A percentile compares a stretch with the other conserved stretches of the same genome.
phyloP scores from a whole-genome alignment of 441 rosid genomes.

The Pelargonium fulgidum region DNA sequence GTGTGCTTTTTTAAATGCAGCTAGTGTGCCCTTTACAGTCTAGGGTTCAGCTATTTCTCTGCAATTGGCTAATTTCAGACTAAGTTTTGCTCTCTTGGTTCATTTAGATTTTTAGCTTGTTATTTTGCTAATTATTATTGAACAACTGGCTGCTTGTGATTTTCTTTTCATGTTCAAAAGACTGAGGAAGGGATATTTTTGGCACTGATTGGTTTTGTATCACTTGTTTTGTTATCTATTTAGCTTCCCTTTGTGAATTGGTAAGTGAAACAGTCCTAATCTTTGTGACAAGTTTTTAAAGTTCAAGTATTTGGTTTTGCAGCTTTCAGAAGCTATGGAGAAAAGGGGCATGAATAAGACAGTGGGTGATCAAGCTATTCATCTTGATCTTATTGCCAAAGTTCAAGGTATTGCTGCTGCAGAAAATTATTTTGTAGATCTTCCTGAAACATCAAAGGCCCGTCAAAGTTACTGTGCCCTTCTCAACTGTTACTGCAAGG shows the following conservation, averaged over 20 bases:
- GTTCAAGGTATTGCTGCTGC: constrained; percentile 65
- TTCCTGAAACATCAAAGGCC: constrained; percentile 70
- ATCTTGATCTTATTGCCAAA: constrained; percentile 88
- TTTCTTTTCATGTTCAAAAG: too few species aligned
- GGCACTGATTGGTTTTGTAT: too few species aligned
- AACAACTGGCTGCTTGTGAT: too few species aligned
- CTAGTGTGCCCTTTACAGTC: too few species aligned
- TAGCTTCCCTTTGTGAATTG: constrained; percentile 2
- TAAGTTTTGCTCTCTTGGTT: neutral
- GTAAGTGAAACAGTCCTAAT: constrained; percentile 8
- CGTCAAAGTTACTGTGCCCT: constrained; percentile 70
- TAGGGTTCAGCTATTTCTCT: neutral
- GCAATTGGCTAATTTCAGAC: neutral
- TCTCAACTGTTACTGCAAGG: constrained; percentile 78
- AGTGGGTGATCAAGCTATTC: constrained; percentile 83
- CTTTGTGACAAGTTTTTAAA: neutral
- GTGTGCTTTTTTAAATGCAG: too few species aligned
- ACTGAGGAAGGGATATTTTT: too few species aligned
- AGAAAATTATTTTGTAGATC: constrained; percentile 64
- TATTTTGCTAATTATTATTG: too few species aligned
- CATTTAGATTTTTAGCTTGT: neutral
- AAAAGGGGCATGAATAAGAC: constrained; percentile 81
- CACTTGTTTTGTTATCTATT: too few species aligned
- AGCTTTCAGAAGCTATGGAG: constrained; percentile 76
- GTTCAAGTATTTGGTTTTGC: constrained; percentile 13